Evolutionary conservation across 331 rosid genomes (phyloP), one percentile per base, ranked within the genome.

Genomic region (Telfairia occidentalis): DNA sequence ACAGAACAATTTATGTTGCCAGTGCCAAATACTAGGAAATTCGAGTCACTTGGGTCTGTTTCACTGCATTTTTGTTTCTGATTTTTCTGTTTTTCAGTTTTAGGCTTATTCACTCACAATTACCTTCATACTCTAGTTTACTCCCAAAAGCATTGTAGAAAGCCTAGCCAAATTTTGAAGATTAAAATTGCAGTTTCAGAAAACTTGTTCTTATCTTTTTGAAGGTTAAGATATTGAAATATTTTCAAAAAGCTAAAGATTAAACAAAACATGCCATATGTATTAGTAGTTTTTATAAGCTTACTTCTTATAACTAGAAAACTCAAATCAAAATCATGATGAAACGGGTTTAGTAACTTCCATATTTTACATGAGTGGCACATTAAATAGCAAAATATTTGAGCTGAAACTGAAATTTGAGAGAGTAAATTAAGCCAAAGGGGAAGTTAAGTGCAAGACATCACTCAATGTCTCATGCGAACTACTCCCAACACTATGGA

Each of bases 1-100:
- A 55, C 78, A 40, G 24, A 76, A 43, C 8, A 38, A 78, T 73
- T 19, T 49, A 76, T 70, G 78, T 26, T 37, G 53, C 21, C 43
- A 24, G 45, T 9, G 71, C 49, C 16, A 37, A 35, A 9, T 65
- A 12, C 50, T 19, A 38, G 9, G 3, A 23, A 57, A 19, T 32
- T 64, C 49, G 16, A 64, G 50, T 37, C 19, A 35, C 5, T 34
- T n/a, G 30, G 18, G 18, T 19, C 30, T n/a, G 7, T 23, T 54
- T 23, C 30, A 9, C 1, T 54, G n/a, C n/a, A 21, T 19, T 21
- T 13, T 21, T 53, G 28, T 18, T 49, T 6, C 18, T 16, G 7
- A 9, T 49, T 49, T 48, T 49, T 18, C 54, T 53, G 28, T 1
- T 21, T 21, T 53, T 19, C 12, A 53, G 6, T 19, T 19, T 23